These are phyloP conservation scores for Aphanocladium album DNA, from an alignment of 2,329 filamentous ascomycete genomes.

Conservation along the genomic window DNA sequence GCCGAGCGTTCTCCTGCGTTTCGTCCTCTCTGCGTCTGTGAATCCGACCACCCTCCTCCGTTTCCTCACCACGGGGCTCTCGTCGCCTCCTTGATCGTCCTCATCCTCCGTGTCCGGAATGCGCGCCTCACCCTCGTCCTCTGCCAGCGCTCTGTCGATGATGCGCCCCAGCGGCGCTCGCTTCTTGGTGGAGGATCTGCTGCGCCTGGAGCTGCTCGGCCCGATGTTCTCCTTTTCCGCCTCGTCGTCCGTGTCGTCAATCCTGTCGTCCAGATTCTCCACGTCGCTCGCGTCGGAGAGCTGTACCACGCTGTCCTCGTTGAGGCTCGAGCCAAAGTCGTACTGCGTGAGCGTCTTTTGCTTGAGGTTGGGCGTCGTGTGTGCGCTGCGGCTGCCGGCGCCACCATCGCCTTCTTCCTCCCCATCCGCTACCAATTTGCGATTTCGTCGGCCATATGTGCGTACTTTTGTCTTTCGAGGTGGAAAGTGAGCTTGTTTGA, in stretches of 20 bases:
- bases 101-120: constrained; percentile 18
- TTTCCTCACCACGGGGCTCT: background rate
- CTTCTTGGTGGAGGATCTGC: background rate
- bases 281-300: constrained; percentile 16
- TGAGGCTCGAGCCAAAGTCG: constrained; percentile 33
- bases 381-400: background rate
- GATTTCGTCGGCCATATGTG: constrained; percentile 25
- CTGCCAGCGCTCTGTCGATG: background rate
- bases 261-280: constrained; percentile 4
- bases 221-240: constrained; percentile 17
- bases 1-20: constrained; percentile 25
- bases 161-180: background rate
- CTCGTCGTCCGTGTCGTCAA: background rate
- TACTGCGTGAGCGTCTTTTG: constrained; percentile 42
- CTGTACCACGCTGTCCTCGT: constrained; percentile 25
- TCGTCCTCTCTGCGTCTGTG: constrained; percentile 13
- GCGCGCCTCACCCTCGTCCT: constrained; percentile 20
- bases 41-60: constrained; percentile 10
- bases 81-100: constrained; percentile 13
- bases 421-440: background rate
- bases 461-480: constrained; percentile 28
- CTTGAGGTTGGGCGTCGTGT: constrained; percentile 19
- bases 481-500: constrained; percentile 36
- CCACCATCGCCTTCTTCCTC: constrained; percentile 31
- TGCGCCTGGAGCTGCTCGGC: constrained; percentile 2